phyloP scores from a whole-genome alignment of 116 monocot genomes.

The Iris pallida region DNA sequence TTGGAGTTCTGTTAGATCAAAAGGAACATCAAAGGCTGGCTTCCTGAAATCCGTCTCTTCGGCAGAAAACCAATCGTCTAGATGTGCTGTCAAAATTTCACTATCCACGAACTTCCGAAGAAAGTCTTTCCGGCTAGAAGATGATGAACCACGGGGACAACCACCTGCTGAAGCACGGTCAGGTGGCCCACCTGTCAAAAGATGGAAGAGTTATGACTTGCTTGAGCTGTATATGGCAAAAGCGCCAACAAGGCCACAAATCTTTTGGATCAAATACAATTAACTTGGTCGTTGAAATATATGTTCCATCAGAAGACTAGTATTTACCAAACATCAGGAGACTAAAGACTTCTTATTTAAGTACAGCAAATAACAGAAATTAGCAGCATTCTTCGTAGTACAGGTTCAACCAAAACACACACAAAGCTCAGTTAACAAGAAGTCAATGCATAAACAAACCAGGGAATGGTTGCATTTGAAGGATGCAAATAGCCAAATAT shows the following conservation, averaged over 20 bases:
- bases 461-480: too few species aligned
- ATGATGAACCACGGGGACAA: constrained; percentile 43
- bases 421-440: not conserved
- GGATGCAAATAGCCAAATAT: too few species aligned
- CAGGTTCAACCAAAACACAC: not conserved
- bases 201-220: not conserved
- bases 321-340: not conserved
- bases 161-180: constrained; percentile 36
- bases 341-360: constrained; percentile 9
- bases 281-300: not conserved
- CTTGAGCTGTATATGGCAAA: not conserved
- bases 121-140: constrained; percentile 69
- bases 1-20: constrained; percentile 65
- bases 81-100: constrained; percentile 68
- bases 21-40: constrained; percentile 68
- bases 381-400: not conserved
- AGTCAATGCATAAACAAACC: too few species aligned
- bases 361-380: constrained; percentile 11
- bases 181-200: constrained; percentile 63
- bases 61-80: constrained; percentile 81
- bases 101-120: constrained; percentile 76
- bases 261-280: not conserved
- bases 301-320: not conserved
- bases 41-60: constrained; percentile 43
- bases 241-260: not conserved